A percentile compares a stretch with the other conserved stretches of the same genome.
Evolutionary conservation across 352 stramenopile genomes (phyloP).

Genomic region (Phytopythium cucurbitacearum): DNA sequence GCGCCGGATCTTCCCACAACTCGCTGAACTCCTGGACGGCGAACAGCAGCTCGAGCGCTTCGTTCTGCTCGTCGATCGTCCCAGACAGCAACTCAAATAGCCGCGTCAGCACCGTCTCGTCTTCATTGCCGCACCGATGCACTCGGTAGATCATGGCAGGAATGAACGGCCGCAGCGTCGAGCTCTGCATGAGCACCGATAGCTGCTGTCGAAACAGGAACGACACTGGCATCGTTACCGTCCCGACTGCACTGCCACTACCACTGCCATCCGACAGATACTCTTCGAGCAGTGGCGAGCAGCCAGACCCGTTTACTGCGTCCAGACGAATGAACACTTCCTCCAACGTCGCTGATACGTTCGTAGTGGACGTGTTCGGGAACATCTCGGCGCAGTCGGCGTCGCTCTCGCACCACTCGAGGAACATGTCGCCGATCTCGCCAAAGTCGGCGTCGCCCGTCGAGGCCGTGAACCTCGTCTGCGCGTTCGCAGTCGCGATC

Average conservation of each 20-base stretch:
- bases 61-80: not conserved
- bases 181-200: slow-evolving; percentile 39
- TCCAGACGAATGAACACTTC: slow-evolving; percentile 36
- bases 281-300: slow-evolving; percentile 16
- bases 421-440: slow-evolving; percentile 33
- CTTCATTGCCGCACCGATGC: slow-evolving; percentile 38
- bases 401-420: slow-evolving; percentile 41
- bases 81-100: slow-evolving; percentile 28
- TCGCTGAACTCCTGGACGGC: slow-evolving; percentile 71
- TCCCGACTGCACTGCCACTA: slow-evolving; percentile 7
- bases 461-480: slow-evolving; percentile 13
- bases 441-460: slow-evolving; percentile 42
- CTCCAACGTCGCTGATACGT: slow-evolving; percentile 21
- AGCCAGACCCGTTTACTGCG: slow-evolving; percentile 21
- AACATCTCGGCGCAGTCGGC: slow-evolving; percentile 36
- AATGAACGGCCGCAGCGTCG: slow-evolving; percentile 50
- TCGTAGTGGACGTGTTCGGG: slow-evolving; percentile 19
- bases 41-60: slow-evolving; percentile 37
- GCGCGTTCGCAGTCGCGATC: slow-evolving; percentile 13
- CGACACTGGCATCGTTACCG: slow-evolving; percentile 22
- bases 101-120: slow-evolving; percentile 32
- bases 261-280: not conserved
- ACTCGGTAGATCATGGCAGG: slow-evolving; percentile 56
- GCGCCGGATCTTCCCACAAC: slow-evolving; percentile 60
- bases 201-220: slow-evolving; percentile 44